These are phyloP conservation scores for Penicillium frequentans DNA, from an alignment of 2,329 filamentous ascomycete species.

Conservation along the genomic window DNA sequence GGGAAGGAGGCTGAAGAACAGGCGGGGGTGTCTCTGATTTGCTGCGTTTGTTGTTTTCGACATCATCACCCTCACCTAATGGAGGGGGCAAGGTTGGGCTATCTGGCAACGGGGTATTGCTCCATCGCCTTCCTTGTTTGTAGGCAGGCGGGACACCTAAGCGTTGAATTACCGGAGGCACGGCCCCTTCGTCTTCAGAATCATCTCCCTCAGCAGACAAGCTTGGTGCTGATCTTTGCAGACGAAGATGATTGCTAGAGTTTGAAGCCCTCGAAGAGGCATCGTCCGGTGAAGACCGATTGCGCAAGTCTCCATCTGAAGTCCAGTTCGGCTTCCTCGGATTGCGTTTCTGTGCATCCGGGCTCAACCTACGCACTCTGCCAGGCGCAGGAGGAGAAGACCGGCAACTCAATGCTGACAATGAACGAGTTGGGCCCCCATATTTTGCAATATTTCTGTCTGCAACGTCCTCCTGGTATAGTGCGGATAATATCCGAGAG, in stretches of 20 bases:
- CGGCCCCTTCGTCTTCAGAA: constrained; percentile 10
- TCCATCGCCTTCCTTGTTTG: constrained; percentile 34
- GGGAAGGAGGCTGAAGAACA: constrained; percentile 10
- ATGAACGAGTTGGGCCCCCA: constrained; percentile 19
- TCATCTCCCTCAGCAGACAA: constrained; percentile 22
- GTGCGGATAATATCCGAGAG: constrained; percentile 33
- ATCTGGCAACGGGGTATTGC: constrained; percentile 34
- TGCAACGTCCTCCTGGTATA: constrained; percentile 45
- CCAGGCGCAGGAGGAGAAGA: constrained; percentile 20
- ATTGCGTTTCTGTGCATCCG: constrained; percentile 12
- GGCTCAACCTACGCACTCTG: constrained; percentile 15
- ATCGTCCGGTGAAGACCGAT: constrained; percentile 7
- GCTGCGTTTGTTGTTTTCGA: background rate
- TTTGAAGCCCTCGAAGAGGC: constrained; percentile 5
- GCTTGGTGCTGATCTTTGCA: constrained; percentile 34
- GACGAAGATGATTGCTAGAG: constrained; percentile 18
- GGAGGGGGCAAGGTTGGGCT: constrained; percentile 35
- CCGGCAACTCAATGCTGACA: constrained; percentile 22
- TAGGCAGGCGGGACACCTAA: constrained; percentile 33
- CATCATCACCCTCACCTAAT: constrained; percentile 9
- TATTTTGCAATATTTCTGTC: constrained; percentile 40
- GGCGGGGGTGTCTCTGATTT: constrained; percentile 3
- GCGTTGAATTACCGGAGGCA: constrained; percentile 17
- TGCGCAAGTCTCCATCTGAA: constrained; percentile 26
- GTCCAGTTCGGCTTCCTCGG: constrained; percentile 18